These are phyloP conservation scores for Peronospora farinosa DNA, from an alignment of 352 stramenopile genomes.

Conservation along the genomic window DNA sequence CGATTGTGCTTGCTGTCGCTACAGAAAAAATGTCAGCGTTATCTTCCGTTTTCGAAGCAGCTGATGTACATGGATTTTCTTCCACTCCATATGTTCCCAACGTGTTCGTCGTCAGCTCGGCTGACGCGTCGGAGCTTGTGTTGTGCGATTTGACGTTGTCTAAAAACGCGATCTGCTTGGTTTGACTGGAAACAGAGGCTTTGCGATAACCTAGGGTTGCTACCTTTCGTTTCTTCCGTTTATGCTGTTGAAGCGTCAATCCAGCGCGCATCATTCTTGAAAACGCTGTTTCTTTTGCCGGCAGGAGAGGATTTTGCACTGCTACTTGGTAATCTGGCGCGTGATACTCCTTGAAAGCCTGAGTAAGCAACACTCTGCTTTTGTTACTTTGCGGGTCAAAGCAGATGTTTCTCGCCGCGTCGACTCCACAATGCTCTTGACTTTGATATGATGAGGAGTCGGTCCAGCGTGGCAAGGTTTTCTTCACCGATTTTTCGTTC, in stretches of 20 bases:
- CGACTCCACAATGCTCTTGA: conserved; percentile 41
- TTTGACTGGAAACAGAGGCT: conserved; percentile 16
- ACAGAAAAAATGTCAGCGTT: neutral
- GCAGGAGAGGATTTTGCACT: neutral
- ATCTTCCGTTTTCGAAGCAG: conserved; percentile 5
- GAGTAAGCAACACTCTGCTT: conserved; percentile 4
- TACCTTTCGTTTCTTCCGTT: conserved; percentile 45
- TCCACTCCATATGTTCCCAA: conserved; percentile 3
- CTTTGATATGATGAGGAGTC: conserved; percentile 41
- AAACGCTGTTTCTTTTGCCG: conserved; percentile 67
- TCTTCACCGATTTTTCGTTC: conserved; percentile 29
- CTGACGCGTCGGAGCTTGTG: neutral
- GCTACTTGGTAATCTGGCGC: conserved; percentile 16
- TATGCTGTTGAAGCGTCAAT: conserved; percentile 44
- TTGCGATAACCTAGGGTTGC: conserved; percentile 13
- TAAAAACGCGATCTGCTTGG: conserved; percentile 23
- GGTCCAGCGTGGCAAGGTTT: conserved; percentile 6
- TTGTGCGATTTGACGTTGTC: conserved; percentile 1
- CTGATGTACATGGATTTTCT: conserved; percentile 1
- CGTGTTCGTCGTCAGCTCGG: conserved; percentile 8
- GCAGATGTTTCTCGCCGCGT: conserved; percentile 44
- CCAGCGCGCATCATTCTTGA: conserved; percentile 73
- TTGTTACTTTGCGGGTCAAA: conserved; percentile 44
- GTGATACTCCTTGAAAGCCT: conserved; percentile 43
- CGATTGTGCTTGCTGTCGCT: neutral